Percentiles rank a stretch among this genome's conserved stretches.
phyloP scores from a whole-genome alignment of 116 monocot genomes.

The Zostera marina region DNA sequence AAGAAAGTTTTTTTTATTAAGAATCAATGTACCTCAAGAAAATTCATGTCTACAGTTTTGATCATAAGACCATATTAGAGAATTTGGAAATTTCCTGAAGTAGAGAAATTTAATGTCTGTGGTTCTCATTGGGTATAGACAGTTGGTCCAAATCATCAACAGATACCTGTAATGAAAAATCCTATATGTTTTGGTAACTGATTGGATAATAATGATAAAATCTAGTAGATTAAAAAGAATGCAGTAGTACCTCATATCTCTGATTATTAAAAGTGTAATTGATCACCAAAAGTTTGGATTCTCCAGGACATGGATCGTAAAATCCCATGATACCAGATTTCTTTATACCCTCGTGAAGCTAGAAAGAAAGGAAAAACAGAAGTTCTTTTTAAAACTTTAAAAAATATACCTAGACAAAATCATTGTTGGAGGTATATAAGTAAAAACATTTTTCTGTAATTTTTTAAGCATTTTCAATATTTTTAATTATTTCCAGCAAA shows the following conservation, averaged over 20 bases:
- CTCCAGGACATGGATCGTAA: slow-evolving; percentile 87
- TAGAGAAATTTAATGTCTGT: slow-evolving; percentile 8
- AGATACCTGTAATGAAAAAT: slow-evolving; percentile 28
- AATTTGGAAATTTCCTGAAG: not conserved
- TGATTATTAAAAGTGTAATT: slow-evolving; percentile 49
- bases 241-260: slow-evolving; percentile 37
- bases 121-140: slow-evolving; percentile 42
- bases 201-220: not conserved
- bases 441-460: too few relatives aligned
- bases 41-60: too few relatives aligned
- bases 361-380: slow-evolving; percentile 4
- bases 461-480: too few relatives aligned
- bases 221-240: not conserved
- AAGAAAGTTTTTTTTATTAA: too few relatives aligned
- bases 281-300: slow-evolving; percentile 53
- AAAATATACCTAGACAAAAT: too few relatives aligned
- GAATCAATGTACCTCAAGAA: too few relatives aligned
- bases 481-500: too few relatives aligned
- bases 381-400: not conserved
- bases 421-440: too few relatives aligned
- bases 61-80: too few relatives aligned
- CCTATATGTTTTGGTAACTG: not conserved
- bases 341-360: slow-evolving; percentile 94
- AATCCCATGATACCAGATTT: slow-evolving; percentile 99
- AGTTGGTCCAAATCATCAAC: slow-evolving; percentile 51